These are phyloP conservation scores for Anaeromyces robustus DNA, from an alignment of 192 early-diverging fungal genomes.

Conservation along the genomic window DNA sequence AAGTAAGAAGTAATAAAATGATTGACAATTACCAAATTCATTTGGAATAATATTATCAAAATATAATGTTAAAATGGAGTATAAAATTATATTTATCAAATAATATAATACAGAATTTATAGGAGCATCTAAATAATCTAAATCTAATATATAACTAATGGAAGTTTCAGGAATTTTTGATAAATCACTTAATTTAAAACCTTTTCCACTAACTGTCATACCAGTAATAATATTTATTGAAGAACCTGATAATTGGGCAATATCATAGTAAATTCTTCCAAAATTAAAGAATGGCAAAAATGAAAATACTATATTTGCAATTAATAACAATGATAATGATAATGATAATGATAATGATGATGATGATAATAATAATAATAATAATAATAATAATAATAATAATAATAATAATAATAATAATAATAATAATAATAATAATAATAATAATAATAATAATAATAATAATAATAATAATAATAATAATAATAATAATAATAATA, in stretches of 20 bases:
- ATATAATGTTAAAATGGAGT: conserved; percentile 44
- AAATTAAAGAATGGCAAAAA: conserved; percentile 38
- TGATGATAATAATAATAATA: no score
- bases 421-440: no score
- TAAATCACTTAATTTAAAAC: background rate
- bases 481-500: no score
- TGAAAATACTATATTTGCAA: background rate
- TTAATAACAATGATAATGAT: no score
- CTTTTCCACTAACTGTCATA: background rate
- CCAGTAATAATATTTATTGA: background rate
- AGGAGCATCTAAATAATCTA: conserved; percentile 25
- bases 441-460: no score
- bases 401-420: no score
- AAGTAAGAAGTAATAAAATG: conserved; percentile 44
- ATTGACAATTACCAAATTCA: conserved; percentile 44
- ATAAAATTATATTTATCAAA: conserved; percentile 26
- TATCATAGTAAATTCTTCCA: conserved; percentile 55
- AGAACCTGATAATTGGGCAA: conserved; percentile 22
- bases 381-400: no score
- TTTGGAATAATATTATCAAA: conserved; percentile 61
- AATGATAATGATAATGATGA: no score
- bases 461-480: no score
- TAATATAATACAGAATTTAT: conserved; percentile 25
- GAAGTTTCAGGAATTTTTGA: background rate
- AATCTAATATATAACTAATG: conserved; percentile 6